A percentile compares a stretch with the other conserved stretches of the same genome.
phyloP scores from a whole-genome alignment of 345 rosid genomes.

The Viola odorata region DNA sequence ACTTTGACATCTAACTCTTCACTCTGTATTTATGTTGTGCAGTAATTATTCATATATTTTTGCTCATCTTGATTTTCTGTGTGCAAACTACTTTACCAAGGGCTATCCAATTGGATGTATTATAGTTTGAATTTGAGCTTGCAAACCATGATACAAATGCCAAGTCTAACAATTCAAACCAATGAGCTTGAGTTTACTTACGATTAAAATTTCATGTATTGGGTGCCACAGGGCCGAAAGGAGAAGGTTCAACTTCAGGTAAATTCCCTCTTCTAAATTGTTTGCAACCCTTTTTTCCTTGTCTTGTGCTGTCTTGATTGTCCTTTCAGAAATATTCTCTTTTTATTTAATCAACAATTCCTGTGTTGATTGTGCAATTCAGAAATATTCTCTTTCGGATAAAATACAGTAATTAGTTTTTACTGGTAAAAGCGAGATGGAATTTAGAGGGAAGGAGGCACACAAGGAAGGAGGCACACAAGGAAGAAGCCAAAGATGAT shows the following conservation, averaged over 20 bases:
- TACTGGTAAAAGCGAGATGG: too few species aligned
- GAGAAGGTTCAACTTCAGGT: constrained; percentile 38
- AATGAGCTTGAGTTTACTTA: constrained; percentile 8
- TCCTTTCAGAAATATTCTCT: constrained; percentile 1
- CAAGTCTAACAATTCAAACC: constrained; percentile 5
- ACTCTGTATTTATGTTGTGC: constrained; percentile 19
- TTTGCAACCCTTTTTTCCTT: neutral
- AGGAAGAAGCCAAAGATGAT: too few species aligned
- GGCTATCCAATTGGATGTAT: constrained; percentile 5
- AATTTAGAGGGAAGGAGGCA: too few species aligned
- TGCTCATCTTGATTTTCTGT: neutral
- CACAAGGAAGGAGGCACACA: too few species aligned
- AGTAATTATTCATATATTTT: neutral
- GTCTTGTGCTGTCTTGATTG: neutral
- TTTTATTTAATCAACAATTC: neutral
- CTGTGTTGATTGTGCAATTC: constrained; percentile 27
- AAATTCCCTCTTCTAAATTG: neutral
- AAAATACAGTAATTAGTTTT: too few species aligned
- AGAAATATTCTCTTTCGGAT: too few species aligned
- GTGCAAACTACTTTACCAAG: neutral
- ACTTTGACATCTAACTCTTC: constrained; percentile 8
- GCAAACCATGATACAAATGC: constrained; percentile 32
- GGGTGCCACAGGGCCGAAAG: constrained; percentile 43
- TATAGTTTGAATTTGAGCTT: constrained; percentile 23
- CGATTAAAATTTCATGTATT: constrained; percentile 10